Base-by-base conservation (phyloP, 139 green algal genomes). In the Closterium sp. region DNA sequence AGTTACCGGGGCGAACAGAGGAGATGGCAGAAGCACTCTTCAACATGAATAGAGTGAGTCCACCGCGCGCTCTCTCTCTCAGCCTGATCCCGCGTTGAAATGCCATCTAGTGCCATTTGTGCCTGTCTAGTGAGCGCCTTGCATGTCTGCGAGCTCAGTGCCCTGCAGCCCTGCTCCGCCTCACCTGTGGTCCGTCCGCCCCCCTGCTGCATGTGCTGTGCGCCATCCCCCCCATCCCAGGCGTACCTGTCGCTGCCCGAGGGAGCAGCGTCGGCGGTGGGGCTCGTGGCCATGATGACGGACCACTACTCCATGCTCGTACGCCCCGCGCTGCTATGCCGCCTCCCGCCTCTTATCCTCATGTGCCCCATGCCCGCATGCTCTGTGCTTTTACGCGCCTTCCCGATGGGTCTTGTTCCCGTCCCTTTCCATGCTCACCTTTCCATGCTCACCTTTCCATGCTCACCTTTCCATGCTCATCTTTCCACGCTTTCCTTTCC, bases 181-280 rank as follows among this genome's bases (percentile, higher is more conserved):
- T 16, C 12, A 32, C 21, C 81, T 1, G 10, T 10, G 10, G 64
- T 83, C 6, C 12, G 81, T 33, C 87, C 81, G 81, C 4, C 3
- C 38, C 19, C 38, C 9, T 66, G 38, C 38, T 66, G 38, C 38
- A 10, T 66, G 38, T 9, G 38, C 19, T 7, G 9, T 9, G 38
- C 38, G n/a, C n/a, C n/a, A n/a, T n/a, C 2, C 4, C 9, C 38
- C 9, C 19, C 35, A 81, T 83, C 6, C 2, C 84, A 93, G 90
- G 88, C 91, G 25, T 93, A 93, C 84, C 86, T 93, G 23, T 93
- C 91, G 33, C 38, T 93, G 33, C 91, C 91, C 4, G 88, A 93
- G 64, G 91, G 91, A 28, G 86, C 87, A 31, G 81, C 76, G 81
- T 93, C 87, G 31, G 91, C 64, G 4, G 69, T 81, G 88, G 91